Evolutionary conservation across 352 stramenopile genomes (phyloP), one percentile per base, ranked within the genome.

Genomic region (Globisporangium viniferum): DNA sequence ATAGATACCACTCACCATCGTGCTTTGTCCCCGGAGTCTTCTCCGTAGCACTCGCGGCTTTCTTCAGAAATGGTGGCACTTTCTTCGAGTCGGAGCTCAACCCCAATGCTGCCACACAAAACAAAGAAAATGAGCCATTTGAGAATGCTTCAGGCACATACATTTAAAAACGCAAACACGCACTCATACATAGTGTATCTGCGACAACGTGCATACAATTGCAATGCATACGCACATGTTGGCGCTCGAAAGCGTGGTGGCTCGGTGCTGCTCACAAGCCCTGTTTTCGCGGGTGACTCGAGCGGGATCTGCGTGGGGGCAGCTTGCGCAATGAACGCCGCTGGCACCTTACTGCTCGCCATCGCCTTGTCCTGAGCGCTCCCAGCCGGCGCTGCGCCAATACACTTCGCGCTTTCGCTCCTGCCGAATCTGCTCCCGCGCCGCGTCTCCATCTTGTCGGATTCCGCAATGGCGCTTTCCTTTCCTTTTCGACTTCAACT

Each of bases 401-500:
- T 41, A 24, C 33, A 6, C 24, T 33, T 59, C 27, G 12, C 24
- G 46, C 15, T 44, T 6, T 14, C 39, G 12, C 20, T 72, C 5
- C 60, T 33, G 12, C 46, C 20, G 2, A 44, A 27, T 3, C 20
- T 59, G 35, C 29, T 31, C 8, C 33, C 44, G 31, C 48, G 60
- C 48, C 46, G 60, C 60, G 44, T 31, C 51, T 66, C 48, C 60
- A 66, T 66, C 44, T 44, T 44, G 44, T 24, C n/a, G 22, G 46
- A 59, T 66, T 66, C 60, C 46, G 60, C 60, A 66, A 59, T 66
- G 60, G n/a, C 31, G 48, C 58, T 27, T 22, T 31, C 24, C 46
- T 55, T 55, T 33, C 27, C 27, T 66, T 59, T 59, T 10, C 59
- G 15, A 66, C 60, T 66, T 66, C 60, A 66, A 66, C 44, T 59